A percentile compares a stretch with the other conserved stretches of the same genome.
phyloP scores from a whole-genome alignment of 164 flowering plant genomes.

The Magnolia kwangsiensis region DNA sequence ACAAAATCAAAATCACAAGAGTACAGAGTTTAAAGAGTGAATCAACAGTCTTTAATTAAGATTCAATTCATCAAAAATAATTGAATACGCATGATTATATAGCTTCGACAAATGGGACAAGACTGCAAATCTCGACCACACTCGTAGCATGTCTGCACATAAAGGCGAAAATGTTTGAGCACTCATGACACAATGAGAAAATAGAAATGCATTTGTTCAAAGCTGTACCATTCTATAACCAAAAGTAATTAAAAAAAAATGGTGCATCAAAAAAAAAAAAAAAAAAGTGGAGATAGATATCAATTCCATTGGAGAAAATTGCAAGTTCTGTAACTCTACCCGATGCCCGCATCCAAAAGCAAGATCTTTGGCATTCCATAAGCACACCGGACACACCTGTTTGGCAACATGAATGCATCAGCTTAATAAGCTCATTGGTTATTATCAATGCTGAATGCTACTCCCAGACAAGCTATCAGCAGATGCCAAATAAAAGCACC shows the following conservation, averaged over 20 bases:
- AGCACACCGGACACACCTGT: constrained; percentile 82
- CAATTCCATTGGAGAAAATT: not conserved
- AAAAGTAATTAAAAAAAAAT: too few species aligned
- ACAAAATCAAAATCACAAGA: too few species aligned
- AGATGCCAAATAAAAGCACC: not conserved
- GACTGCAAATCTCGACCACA: constrained; percentile 16
- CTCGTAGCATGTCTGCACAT: constrained; percentile 18
- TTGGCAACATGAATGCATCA: not conserved
- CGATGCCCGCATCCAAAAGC: constrained; percentile 95
- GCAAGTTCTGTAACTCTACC: constrained; percentile 27
- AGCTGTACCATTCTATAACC: not conserved
- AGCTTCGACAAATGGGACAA: constrained; percentile 19
- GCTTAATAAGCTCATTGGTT: too few species aligned
- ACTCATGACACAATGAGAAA: not conserved
- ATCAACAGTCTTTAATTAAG: not conserved
- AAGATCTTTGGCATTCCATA: constrained; percentile 59
- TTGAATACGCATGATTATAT: constrained; percentile 10
- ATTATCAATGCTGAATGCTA: not conserved
- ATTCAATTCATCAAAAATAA: constrained; percentile 1
- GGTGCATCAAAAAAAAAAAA: not conserved
- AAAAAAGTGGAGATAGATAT: not conserved
- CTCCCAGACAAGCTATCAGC: not conserved
- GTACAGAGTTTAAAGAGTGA: not conserved
- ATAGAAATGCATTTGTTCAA: not conserved
- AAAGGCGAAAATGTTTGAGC: not conserved